Percentiles rank a stretch among this genome's conserved stretches.
These are phyloP conservation scores for Pouteria campechiana DNA, from an alignment of 179 eudicot genomes.

Conservation along the genomic window DNA sequence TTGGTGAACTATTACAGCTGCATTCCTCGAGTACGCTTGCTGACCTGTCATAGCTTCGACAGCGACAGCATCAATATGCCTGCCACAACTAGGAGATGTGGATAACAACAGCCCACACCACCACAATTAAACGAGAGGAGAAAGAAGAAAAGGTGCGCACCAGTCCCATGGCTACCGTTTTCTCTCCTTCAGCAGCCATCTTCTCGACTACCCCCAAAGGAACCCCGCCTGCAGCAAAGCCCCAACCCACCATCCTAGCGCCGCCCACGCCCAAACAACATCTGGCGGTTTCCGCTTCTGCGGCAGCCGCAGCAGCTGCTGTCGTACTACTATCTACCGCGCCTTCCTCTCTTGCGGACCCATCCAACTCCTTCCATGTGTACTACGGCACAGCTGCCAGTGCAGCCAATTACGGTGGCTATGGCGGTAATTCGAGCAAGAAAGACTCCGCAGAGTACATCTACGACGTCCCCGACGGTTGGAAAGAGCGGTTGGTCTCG, in stretches of 20 bases:
- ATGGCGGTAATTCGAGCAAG: conserved; percentile 77
- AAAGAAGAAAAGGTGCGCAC: too few species aligned
- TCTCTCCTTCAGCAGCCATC: conserved; percentile 62
- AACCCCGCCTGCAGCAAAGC: conserved; percentile 12
- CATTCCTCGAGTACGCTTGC: too few species aligned
- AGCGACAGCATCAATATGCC: too few species aligned
- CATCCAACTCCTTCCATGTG: conserved; percentile 15
- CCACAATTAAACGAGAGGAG: too few species aligned
- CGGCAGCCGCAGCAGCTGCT: conserved; percentile 23
- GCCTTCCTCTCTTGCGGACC: conserved; percentile 32
- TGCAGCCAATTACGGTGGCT: conserved; percentile 90
- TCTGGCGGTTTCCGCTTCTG: conserved; percentile 23
- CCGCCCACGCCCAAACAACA: conserved; percentile 20
- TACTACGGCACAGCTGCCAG: conserved; percentile 95
- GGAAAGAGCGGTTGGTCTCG: conserved; percentile 75
- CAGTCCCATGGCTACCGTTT: conserved; percentile 45
- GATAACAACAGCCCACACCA: too few species aligned
- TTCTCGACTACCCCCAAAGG: conserved; percentile 30
- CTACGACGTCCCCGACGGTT: conserved; percentile 81
- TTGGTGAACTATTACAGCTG: too few species aligned
- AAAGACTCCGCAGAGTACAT: conserved; percentile 76
- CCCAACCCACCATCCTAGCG: conserved; percentile 21
- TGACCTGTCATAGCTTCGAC: too few species aligned
- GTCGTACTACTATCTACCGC: conserved; percentile 26
- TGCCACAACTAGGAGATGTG: too few species aligned